A percentile compares a stretch with the other conserved stretches of the same genome.
These are phyloP conservation scores for Closterium sp. DNA, from an alignment of 139 green algal species.

Conservation along the genomic window DNA sequence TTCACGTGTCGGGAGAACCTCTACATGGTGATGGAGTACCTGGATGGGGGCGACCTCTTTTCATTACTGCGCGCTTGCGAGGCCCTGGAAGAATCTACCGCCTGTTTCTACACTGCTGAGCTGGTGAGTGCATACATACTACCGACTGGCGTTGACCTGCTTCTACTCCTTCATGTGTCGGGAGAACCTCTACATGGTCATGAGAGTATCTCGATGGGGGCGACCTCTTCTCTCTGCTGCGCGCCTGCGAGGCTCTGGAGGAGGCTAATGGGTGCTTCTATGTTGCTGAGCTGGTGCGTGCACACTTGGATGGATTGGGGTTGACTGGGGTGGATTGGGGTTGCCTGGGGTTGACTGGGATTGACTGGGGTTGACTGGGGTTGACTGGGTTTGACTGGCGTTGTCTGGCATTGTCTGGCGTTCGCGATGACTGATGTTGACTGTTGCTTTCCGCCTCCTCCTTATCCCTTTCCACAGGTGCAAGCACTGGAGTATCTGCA, in stretches of 20 bases:
- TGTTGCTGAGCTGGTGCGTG: constrained; percentile 71
- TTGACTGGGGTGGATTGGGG: no score
- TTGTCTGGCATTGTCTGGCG: constrained; percentile 50
- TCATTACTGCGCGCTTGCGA: constrained; percentile 75
- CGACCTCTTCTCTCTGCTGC: constrained; percentile 78
- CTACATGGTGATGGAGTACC: constrained; percentile 98
- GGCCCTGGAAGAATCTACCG: constrained; percentile 75
- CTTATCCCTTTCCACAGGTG: neutral
- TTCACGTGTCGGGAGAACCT: constrained; percentile 87
- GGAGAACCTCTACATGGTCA: constrained; percentile 94
- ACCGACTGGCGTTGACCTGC: neutral
- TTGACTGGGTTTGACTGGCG: no score
- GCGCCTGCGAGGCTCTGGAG: constrained; percentile 71
- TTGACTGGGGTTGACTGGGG: constrained; percentile 61
- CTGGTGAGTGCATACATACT: constrained; percentile 45
- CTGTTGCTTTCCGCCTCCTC: constrained; percentile 17
- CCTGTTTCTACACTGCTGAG: constrained; percentile 84
- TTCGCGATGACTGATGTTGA: constrained; percentile 86
- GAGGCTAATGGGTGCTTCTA: constrained; percentile 83
- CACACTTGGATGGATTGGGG: neutral
- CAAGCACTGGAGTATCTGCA: neutral
- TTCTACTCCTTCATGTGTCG: constrained; percentile 84
- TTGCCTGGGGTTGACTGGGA: constrained; percentile 67
- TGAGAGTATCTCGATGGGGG: constrained; percentile 92
- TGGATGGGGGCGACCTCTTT: constrained; percentile 80